These are phyloP conservation scores for Pseudodiploospora longispora DNA, from an alignment of 2,329 filamentous ascomycete species.

Conservation along the genomic window DNA sequence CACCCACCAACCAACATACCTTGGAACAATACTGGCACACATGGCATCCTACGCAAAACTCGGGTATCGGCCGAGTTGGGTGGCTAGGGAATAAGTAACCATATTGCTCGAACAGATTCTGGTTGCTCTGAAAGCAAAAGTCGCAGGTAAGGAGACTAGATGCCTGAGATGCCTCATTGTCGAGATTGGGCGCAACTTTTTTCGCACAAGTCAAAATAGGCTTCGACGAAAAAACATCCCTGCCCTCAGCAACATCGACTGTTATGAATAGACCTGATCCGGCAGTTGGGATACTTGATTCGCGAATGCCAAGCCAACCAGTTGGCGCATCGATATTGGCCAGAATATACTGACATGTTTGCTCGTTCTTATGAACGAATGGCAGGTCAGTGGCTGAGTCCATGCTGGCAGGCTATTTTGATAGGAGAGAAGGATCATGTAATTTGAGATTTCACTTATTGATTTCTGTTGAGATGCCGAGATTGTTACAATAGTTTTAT, in stretches of 20 bases:
- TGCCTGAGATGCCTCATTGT: not conserved
- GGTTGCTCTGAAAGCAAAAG: conserved; percentile 4
- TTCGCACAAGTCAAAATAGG: conserved; percentile 1
- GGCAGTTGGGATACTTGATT: not conserved
- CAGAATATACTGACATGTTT: conserved; percentile 3
- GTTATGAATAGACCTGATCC: conserved; percentile 1
- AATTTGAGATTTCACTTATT: too few relatives aligned
- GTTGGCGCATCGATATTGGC: not conserved
- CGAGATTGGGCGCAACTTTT: not conserved
- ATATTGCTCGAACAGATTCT: conserved; percentile 1
- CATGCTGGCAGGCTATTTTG: too few relatives aligned
- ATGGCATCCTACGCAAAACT: conserved; percentile 1
- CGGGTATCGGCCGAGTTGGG: not conserved
- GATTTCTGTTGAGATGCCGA: too few relatives aligned
- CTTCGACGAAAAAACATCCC: conserved; percentile 3
- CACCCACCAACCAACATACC: not conserved
- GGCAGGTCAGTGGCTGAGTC: too few relatives aligned
- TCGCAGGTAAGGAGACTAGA: not conserved
- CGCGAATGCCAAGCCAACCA: not conserved
- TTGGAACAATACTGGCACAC: conserved; percentile 6
- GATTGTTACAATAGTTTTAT: too few relatives aligned
- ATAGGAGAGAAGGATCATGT: too few relatives aligned
- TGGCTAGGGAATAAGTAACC: not conserved
- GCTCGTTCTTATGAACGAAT: not conserved
- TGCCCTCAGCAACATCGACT: conserved; percentile 1